Evolutionary conservation across 2,329 filamentous ascomycete species (phyloP), one percentile per base, ranked within the genome.

Genomic region (Cercospora sesami): DNA sequence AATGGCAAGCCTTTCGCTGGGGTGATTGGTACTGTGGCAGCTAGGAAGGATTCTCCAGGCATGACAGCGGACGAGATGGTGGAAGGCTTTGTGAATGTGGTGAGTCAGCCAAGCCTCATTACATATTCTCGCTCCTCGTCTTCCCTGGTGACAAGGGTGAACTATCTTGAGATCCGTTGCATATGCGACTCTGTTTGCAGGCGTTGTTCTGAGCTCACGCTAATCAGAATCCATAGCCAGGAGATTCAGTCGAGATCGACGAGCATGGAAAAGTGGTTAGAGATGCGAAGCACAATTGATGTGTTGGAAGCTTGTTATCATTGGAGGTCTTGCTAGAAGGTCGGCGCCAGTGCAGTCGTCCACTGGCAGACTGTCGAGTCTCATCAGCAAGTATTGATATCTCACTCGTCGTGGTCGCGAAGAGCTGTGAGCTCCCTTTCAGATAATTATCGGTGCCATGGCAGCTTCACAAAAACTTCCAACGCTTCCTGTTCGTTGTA

Each of bases 1-100:
- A 28, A 61, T 30, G 59, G 59, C 33, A 61, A 61, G 33, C 36
- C 59, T 28, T 61, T 42, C 7, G 59, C 48, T 16, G 18, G 58
- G 7, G 21, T 18, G 2, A 39, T 60, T 26, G 58, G 28, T 10
- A 60, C 36, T 48, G 59, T 61, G 9, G 33, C 18, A 18, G 36
- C 36, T 14, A 23, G 23, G 33, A 61, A 61, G 59, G 26, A 31
- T 5, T 23, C 23, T 42, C n/a, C 12, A 9, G 6, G 21, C 16
- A 45, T 12, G n/a, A 5, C 23, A 10, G 59, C 16, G 8, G 59
- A 61, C 18, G 36, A 26, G 36, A 45, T 48, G 36, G 21, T n/a
- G 23, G 33, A 61, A 42, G 33, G 36, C 14, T 61, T 61, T 26
- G 59, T 61, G 33, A 28, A 61, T 23, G 18, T 61, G 33, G 59